Evolutionary conservation across 169 alveolate genomes (phyloP).

Genomic region (Toxoplasma gondii): DNA sequence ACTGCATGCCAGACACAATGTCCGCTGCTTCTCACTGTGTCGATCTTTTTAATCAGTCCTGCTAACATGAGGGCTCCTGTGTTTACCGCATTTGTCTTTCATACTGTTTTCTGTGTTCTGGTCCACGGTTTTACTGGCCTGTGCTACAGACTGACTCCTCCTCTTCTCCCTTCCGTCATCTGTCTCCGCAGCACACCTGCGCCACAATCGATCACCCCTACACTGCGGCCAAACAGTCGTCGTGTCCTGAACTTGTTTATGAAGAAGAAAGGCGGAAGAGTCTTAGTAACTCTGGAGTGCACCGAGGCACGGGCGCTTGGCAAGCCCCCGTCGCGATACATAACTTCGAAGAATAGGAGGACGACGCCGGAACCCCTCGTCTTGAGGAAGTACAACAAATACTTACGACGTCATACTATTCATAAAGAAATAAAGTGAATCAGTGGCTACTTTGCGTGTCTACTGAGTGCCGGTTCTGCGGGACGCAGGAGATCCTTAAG

Average conservation of each 20-base stretch:
- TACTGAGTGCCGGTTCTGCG: too few relatives aligned
- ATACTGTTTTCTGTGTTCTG: background rate
- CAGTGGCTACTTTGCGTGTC: background rate
- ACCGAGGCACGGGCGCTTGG: conserved; percentile 73
- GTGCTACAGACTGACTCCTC: background rate
- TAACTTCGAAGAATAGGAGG: conserved; percentile 69
- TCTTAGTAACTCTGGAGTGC: conserved; percentile 66
- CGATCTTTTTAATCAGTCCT: background rate
- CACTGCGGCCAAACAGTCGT: background rate
- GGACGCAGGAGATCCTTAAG: too few relatives aligned
- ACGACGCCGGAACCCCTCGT: conserved; percentile 67
- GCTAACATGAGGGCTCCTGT: background rate
- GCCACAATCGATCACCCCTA: background rate
- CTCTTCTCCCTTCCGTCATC: background rate
- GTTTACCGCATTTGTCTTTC: background rate
- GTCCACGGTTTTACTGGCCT: background rate
- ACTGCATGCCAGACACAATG: background rate
- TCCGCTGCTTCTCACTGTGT: background rate
- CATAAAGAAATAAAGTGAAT: conserved; percentile 65
- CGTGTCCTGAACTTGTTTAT: conserved; percentile 14
- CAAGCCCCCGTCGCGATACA: conserved; percentile 69
- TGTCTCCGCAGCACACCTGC: background rate
- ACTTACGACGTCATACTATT: conserved; percentile 62
- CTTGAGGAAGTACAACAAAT: conserved; percentile 67
- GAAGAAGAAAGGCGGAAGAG: conserved; percentile 70